Evolutionary conservation across 768 basidiomycete species (phyloP).

Genomic region (Boletellus sp.): DNA sequence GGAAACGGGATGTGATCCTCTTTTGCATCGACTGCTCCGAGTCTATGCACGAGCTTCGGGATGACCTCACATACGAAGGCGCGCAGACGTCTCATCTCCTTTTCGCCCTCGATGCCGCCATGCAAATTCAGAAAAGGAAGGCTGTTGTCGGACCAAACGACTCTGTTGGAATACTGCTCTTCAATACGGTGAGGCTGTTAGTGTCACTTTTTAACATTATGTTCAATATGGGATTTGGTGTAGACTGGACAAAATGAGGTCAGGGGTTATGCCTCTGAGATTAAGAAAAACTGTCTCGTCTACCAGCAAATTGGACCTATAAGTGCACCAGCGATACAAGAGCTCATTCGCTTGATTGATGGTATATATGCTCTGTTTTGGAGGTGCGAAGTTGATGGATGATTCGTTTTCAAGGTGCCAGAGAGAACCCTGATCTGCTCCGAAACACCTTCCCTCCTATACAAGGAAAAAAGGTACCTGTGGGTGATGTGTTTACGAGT

Average conservation of each 20-base stretch:
- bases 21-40: slow-evolving; percentile 94
- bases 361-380: slow-evolving; percentile 41
- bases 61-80: slow-evolving; percentile 63
- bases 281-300: slow-evolving; percentile 66
- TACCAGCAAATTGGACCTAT: slow-evolving; percentile 77
- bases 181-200: slow-evolving; percentile 72
- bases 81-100: slow-evolving; percentile 73
- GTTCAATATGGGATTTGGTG: neutral
- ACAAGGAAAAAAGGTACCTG: slow-evolving; percentile 56
- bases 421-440: slow-evolving; percentile 58
- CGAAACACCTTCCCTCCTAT: slow-evolving; percentile 62
- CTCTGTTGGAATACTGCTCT: slow-evolving; percentile 84
- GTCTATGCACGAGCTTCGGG: slow-evolving; percentile 77
- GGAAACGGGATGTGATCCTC: slow-evolving; percentile 82
- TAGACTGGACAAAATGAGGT: slow-evolving; percentile 27
- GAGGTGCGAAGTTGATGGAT: neutral
- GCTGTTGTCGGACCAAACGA: slow-evolving; percentile 87
- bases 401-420: slow-evolving; percentile 44
- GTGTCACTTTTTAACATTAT: neutral
- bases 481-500: slow-evolving; percentile 88
- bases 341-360: slow-evolving; percentile 73
- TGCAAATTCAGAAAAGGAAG: slow-evolving; percentile 87
- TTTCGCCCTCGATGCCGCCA: slow-evolving; percentile 75
- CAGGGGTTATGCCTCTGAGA: slow-evolving; percentile 47
- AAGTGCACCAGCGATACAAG: slow-evolving; percentile 77